Base-by-base conservation (phyloP, 306 rosid genomes). In the Fragaria vesca region DNA sequence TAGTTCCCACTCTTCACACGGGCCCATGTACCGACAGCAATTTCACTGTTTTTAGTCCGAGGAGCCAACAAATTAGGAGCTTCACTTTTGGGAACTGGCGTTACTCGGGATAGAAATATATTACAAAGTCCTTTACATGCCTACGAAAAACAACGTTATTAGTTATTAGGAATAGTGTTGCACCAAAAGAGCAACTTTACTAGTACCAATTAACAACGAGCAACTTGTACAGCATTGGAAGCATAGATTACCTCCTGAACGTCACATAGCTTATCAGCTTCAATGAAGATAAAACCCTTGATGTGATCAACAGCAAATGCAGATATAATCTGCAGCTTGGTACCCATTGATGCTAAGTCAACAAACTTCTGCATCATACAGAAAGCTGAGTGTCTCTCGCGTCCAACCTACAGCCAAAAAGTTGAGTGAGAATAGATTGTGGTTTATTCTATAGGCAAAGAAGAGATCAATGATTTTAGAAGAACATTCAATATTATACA, bases 331-430 rank as follows among this genome's bases (percentile, higher is more conserved):
- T 86, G 83, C 82, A 96, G 75, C 73, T 83, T 89, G 82, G 88
- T 91, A 73, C 97, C 99, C 67, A 96, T 63, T 47, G 80, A 63
- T 80, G 83, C 80, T 85, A 96, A 78, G 79, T 96, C 96, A 84
- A 84, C 93, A 90, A 81, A 96, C 88, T 93, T 96, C 86, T 96
- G 99, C 98, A 96, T 93, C 66, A 96, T 84, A 87, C 97, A 96
- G 79, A 91, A 83, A 48, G 88, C 89, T 32, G 95, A 88, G 71
- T 82, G 86, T 88, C 90, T 87, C 89, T 96, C 99, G 0, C 97
- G 97, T 76, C 99, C 99, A 84, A 90, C 99, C 99, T 96, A 82
- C 85, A 76, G 65, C 52, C 68, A 70, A 48, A 61, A 28, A 32
- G 10, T 76, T 21, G 30, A 62, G 40, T 61, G 21, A 73, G 74